Conservation (phyloP, 371 early-diverging fungal species). For the Actinomortierella wolfii region DNA sequence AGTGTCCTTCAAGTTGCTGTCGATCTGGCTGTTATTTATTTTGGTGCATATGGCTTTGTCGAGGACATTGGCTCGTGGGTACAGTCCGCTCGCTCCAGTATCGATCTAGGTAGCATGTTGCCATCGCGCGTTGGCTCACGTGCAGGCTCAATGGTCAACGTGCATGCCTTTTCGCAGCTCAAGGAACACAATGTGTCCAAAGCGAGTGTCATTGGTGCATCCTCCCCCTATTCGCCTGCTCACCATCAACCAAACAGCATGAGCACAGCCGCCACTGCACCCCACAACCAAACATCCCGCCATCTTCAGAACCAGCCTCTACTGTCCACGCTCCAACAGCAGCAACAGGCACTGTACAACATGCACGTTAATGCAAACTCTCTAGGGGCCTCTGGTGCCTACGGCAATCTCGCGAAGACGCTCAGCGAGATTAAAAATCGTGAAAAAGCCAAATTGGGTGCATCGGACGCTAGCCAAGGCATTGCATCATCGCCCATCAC, state of each 20-base stretch:
- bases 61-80: slow-evolving; percentile 36
- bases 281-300: neutral
- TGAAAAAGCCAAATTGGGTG: too few species aligned
- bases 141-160: slow-evolving; percentile 16
- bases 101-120: slow-evolving; percentile 24
- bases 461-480: too few species aligned
- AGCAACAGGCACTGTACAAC: slow-evolving; percentile 29
- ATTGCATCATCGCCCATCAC: too few species aligned
- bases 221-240: slow-evolving; percentile 4
- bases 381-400: slow-evolving; percentile 34
- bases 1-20: slow-evolving; percentile 49
- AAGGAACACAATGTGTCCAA: too few species aligned
- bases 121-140: slow-evolving; percentile 27
- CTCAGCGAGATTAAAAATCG: slow-evolving; percentile 32
- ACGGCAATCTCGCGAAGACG: slow-evolving; percentile 30
- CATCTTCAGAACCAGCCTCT: neutral
- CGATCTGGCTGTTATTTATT: slow-evolving; percentile 38
- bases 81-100: slow-evolving; percentile 25
- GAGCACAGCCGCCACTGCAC: neutral
- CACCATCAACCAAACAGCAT: slow-evolving; percentile 2
- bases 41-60: slow-evolving; percentile 38
- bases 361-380: slow-evolving; percentile 43
- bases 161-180: neutral
- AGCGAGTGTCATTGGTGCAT: too few species aligned
- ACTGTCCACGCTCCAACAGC: slow-evolving; percentile 15